Evolutionary conservation across 495 filamentous ascomycete genomes (phyloP).

Genomic region (Penicillium soppii): DNA sequence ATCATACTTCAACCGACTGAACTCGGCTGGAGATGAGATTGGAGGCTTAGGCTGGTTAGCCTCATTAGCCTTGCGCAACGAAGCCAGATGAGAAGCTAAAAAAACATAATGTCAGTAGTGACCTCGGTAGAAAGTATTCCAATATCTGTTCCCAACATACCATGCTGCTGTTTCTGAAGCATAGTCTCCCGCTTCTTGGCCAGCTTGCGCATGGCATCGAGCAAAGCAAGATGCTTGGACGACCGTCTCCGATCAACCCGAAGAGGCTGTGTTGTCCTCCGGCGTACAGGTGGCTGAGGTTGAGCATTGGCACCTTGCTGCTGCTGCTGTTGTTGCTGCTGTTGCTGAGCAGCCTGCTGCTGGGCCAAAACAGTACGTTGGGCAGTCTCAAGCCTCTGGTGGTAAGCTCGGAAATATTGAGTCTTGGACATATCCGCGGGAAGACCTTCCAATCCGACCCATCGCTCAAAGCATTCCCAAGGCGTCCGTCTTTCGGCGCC

Average conservation of each 20-base stretch:
- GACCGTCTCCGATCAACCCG: constrained; percentile 84
- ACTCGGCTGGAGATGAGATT: constrained; percentile 77
- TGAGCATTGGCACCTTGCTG: constrained; percentile 52
- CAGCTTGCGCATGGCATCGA: constrained; percentile 93
- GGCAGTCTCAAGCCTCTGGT: constrained; percentile 75
- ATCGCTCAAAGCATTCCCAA: constrained; percentile 98
- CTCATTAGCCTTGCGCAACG: constrained; percentile 70
- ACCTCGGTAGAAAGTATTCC: constrained; percentile 8
- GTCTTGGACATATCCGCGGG: constrained; percentile 91
- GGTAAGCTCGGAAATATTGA: constrained; percentile 85
- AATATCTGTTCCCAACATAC: constrained; percentile 33
- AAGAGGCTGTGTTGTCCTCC: constrained; percentile 68
- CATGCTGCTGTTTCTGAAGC: constrained; percentile 82
- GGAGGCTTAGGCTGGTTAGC: constrained; percentile 57
- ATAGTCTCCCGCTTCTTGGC: constrained; percentile 89
- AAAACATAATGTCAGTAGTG: constrained; percentile 6
- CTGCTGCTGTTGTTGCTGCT: constrained; percentile 58
- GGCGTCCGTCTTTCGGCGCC: constrained; percentile 88
- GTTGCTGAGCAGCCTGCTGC: constrained; percentile 55
- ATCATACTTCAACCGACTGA: constrained; percentile 84
- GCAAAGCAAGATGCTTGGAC: constrained; percentile 77
- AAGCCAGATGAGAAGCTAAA: constrained; percentile 61
- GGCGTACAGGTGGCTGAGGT: constrained; percentile 56
- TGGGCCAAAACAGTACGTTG: constrained; percentile 64
- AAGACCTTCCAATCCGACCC: constrained; percentile 84